Base-by-base conservation (phyloP, 75 land plant species). In the Isoetes taiwanensis region DNA sequence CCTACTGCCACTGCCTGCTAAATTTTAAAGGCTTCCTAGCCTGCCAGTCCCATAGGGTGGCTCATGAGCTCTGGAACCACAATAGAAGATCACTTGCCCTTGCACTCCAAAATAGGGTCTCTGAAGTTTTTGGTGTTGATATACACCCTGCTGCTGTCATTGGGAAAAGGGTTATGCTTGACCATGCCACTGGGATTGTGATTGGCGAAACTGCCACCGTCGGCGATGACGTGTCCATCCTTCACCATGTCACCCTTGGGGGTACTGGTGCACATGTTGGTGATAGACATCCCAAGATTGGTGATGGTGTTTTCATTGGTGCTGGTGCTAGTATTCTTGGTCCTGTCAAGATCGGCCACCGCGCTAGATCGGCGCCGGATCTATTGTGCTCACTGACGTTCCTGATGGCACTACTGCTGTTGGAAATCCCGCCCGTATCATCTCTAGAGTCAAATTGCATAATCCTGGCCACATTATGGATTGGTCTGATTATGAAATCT, bases 121-220 rank as follows among this genome's bases (percentile, higher is more conserved):
- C 90, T 5, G 90, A 85, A 32, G 89, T 85, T 0, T 85, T 85
- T 34, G 59, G 73, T 10, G 84, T 83, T 34, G 90, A 85, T 46
- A 85, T 85, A 37, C 90, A 85, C 50, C 90, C 90, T 9, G 91
- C 70, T 0, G 91, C 91, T 0, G 46, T 42, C 27, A 78, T 86
- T 14, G 91, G 90, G 31, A 55, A 57, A 33, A 89, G 91, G 8
- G 60, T 80, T 5, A 43, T 86, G 35, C 54, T 86, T 6, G 91
- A 86, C 43, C 91, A 86, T 28, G 91, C 84, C 8, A 86, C 91
- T 0, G 91, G 91, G 8, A 63, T 86, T 33, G 91, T 86, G 30
- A 59, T 86, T 0, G 91, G 91, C 0, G 91, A 86, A 68, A 86
- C 91, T 2, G 89, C 91, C 1, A 76, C 69, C 30, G 66, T 86